phyloP scores from a whole-genome alignment of 2,329 filamentous ascomycete genomes.

The Apiospora rasikravindrae region DNA sequence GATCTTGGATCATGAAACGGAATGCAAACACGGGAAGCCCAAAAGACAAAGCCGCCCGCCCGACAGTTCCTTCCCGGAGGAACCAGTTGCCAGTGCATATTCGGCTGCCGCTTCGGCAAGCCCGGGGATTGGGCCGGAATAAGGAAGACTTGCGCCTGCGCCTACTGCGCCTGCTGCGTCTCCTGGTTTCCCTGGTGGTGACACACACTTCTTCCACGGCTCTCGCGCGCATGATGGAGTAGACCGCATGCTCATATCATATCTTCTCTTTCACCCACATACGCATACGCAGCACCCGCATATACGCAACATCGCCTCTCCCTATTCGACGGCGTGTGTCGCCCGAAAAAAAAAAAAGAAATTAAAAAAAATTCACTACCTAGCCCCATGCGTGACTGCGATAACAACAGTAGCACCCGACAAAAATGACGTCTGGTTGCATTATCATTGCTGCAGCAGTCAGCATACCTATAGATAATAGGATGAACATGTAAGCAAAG shows the following conservation, averaged over 20 bases:
- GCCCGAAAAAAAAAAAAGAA: not conserved
- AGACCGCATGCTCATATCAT: not conserved
- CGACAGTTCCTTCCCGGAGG: not conserved
- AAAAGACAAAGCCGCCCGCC: not conserved
- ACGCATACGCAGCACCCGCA: not conserved
- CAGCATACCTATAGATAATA: not conserved
- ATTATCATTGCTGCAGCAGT: not conserved
- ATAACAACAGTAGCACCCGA: not conserved
- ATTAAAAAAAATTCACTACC: not conserved
- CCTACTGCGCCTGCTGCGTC: conserved; percentile 6
- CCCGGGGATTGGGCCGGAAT: not conserved
- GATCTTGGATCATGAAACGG: not conserved
- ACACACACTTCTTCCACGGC: not conserved
- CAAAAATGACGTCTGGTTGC: not conserved
- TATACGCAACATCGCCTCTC: not conserved
- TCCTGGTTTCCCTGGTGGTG: not conserved
- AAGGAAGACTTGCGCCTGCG: not conserved
- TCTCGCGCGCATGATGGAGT: too few relatives aligned
- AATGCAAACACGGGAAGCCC: not conserved
- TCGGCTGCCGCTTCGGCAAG: conserved; percentile 3
- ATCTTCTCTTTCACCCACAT: not conserved
- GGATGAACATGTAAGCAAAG: not conserved
- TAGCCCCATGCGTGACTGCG: not conserved
- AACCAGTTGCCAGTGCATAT: not conserved
- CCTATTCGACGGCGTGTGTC: not conserved